A percentile compares a stretch with the other conserved stretches of the same genome.
phyloP scores from a whole-genome alignment of 2,329 filamentous ascomycete species.

The Cordyceps javanica region DNA sequence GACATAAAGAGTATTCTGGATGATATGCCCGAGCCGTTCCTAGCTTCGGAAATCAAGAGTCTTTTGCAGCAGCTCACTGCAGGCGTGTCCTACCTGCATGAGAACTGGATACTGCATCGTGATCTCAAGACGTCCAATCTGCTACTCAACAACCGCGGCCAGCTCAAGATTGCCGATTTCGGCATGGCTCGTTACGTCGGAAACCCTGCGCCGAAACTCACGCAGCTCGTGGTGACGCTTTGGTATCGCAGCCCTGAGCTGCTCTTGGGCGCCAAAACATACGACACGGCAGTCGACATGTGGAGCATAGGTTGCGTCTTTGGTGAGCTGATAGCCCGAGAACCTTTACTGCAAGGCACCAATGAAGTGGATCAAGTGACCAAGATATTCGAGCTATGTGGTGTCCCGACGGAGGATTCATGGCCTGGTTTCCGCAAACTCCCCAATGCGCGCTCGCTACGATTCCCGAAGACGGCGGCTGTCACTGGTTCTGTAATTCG shows the following conservation, averaged over 20 bases:
- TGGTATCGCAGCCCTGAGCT: constrained; percentile 96
- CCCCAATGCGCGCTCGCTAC: constrained; percentile 76
- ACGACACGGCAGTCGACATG: constrained; percentile 77
- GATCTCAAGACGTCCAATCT: constrained; percentile 93
- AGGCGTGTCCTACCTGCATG: constrained; percentile 80
- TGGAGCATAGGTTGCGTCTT: constrained; percentile 98
- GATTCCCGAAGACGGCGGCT: constrained; percentile 49
- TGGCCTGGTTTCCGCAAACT: constrained; percentile 87
- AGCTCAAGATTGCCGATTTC: constrained; percentile 95
- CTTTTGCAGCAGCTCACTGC: constrained; percentile 76
- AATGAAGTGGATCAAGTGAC: constrained; percentile 90
- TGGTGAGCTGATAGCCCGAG: constrained; percentile 77
- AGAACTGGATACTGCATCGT: constrained; percentile 84
- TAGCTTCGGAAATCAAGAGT: constrained; percentile 87
- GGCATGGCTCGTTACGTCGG: constrained; percentile 92
- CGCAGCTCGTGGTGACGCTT: constrained; percentile 88
- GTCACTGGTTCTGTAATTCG: constrained; percentile 53
- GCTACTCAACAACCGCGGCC: constrained; percentile 88
- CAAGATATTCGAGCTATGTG: constrained; percentile 84
- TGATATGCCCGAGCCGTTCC: constrained; percentile 90
- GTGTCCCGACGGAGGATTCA: constrained; percentile 70
- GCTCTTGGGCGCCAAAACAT: constrained; percentile 71
- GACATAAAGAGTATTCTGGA: constrained; percentile 90
- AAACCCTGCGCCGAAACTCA: constrained; percentile 71
- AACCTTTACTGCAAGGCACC: constrained; percentile 77